These are phyloP conservation scores for Climacium dendroides DNA, from an alignment of 225 moss, liverwort and hornwort genomes.

Conservation along the genomic window DNA sequence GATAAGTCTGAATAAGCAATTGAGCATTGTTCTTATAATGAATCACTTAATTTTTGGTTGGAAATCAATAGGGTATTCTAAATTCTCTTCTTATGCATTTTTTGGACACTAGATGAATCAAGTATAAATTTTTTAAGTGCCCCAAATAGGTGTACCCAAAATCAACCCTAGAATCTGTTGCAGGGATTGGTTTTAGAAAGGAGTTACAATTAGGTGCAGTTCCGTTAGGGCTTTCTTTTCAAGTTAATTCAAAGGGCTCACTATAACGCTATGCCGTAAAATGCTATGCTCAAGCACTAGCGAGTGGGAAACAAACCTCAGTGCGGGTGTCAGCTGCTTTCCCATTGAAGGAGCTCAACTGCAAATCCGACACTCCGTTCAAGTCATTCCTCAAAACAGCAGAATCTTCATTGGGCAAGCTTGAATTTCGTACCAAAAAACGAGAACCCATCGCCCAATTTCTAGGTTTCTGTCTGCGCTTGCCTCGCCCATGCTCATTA, in stretches of 20 bases:
- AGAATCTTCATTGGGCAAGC: background rate
- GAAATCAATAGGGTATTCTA: background rate
- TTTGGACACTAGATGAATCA: fast-evolving
- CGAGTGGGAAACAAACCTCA: background rate
- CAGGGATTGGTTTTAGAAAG: fast-evolving
- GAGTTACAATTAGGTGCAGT: background rate
- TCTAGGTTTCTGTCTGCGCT: background rate
- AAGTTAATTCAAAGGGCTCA: background rate
- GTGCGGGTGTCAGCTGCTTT: background rate
- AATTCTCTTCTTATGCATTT: background rate
- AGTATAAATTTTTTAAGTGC: background rate
- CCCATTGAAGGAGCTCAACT: background rate
- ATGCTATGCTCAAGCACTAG: background rate
- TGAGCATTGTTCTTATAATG: background rate
- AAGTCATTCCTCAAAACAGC: background rate
- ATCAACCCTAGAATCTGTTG: background rate
- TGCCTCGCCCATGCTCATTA: background rate
- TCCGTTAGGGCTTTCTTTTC: background rate
- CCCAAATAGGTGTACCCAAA: background rate
- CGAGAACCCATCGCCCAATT: background rate
- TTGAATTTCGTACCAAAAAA: background rate
- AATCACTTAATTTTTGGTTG: background rate
- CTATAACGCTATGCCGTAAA: background rate
- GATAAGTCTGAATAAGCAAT: fast-evolving
- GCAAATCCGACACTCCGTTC: background rate